Base-by-base conservation (phyloP, 2,329 filamentous ascomycete genomes). In the Helminthosporium solani region DNA sequence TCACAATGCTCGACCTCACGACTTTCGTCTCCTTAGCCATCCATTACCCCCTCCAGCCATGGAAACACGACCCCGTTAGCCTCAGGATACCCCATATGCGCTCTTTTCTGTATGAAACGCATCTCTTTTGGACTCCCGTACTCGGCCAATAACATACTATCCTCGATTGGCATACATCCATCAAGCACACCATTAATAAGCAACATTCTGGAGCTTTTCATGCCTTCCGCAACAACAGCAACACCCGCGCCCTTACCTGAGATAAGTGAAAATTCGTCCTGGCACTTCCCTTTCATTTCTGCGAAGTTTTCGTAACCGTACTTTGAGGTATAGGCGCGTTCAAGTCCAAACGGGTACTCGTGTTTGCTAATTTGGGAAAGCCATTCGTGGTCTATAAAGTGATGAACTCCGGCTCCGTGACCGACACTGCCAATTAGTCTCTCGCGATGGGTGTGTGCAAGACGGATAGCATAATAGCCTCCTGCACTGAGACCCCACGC, bases 111-210 rank as follows among this genome's bases (percentile, higher is more conserved):
- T 0, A 77, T 60, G 36, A 78, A 75, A 21, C 68, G 70, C 44
- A 73, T 77, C 60, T 78, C 73, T 67, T 82, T 83, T 7, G 76
- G 73, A 3, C 67, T 61, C 7, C 79, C 80, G 57, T 77, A 75
- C 49, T 76, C 71, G 8, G 80, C 60, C 19, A 78, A 71, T 44
- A 82, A 58, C 56, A 78, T 75, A 44, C 77, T 76, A 61, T 83
- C 80, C 58, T 83, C 80, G 20, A 83, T 75, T 0, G 80, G 80
- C 67, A 83, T 83, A 50, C 82, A 81, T 60, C 80, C 79, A 60
- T 83, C 80, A 23, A 78, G 66, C 16, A 74, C 73, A 0, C 80
- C 77, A 58, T 84, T 83, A 6, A 83, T 75, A 7, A 83, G 62
- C 44, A 83, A 61, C 42, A 82, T 54, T 42, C 73, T 71, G 27